Evolutionary conservation across 2,329 filamentous ascomycete species (phyloP).

Genomic region (Magnaporthiopsis rhizophila): DNA sequence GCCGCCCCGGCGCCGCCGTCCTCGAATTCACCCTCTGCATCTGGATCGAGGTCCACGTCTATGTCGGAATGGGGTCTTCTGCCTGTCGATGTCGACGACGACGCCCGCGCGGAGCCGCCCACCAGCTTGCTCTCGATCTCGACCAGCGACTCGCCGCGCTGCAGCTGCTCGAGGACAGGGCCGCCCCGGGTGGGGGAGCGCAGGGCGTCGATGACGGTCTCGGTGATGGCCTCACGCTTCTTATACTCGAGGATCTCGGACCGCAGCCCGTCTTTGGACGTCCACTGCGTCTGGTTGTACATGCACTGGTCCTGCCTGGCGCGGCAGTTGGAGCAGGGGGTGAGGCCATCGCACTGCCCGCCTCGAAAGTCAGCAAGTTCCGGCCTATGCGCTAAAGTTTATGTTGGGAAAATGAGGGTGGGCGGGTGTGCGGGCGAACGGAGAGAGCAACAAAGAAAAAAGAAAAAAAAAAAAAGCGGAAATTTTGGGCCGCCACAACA

Average conservation of each 20-base stretch:
- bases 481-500: background rate
- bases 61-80: background rate
- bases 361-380: background rate
- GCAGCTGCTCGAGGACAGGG: slow-evolving; percentile 3
- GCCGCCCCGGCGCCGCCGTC: background rate
- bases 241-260: slow-evolving; percentile 4
- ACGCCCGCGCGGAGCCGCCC: background rate
- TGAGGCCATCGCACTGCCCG: slow-evolving; percentile 4
- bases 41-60: background rate
- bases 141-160: slow-evolving; percentile 4
- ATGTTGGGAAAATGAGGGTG: background rate
- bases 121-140: slow-evolving; percentile 2
- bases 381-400: background rate
- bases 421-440: too few species aligned
- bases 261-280: slow-evolving; percentile 7
- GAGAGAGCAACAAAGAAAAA: background rate
- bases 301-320: slow-evolving; percentile 1
- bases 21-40: background rate
- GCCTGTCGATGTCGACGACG: background rate
- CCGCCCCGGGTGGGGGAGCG: background rate
- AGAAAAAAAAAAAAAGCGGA: background rate
- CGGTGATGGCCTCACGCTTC: slow-evolving; percentile 1
- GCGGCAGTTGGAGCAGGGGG: slow-evolving; percentile 5
- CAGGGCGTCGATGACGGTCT: slow-evolving; percentile 2
- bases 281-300: slow-evolving; percentile 2